These are phyloP conservation scores for Oidiodendron maius DNA, from an alignment of 495 filamentous ascomycete genomes.

Conservation along the genomic window DNA sequence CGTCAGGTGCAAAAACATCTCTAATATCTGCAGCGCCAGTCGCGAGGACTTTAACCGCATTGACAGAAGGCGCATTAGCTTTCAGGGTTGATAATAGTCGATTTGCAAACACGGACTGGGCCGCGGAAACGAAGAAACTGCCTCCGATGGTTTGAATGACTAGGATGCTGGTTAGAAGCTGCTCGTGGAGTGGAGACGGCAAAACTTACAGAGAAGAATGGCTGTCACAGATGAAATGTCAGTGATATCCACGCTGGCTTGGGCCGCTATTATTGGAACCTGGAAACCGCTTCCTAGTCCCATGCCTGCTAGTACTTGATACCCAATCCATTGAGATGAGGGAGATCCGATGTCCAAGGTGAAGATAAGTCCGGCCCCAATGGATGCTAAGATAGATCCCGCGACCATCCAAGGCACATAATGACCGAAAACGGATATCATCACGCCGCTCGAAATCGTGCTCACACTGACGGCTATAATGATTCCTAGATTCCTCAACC, in stretches of 20 bases:
- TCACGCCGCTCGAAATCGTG: too few species aligned
- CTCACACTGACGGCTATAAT: neutral
- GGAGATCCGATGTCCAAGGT: slow-evolving; percentile 12
- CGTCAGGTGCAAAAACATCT: neutral
- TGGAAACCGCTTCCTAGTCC: slow-evolving; percentile 1
- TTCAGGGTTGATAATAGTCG: slow-evolving; percentile 39
- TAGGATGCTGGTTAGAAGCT: neutral
- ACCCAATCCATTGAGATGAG: slow-evolving; percentile 9
- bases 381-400: slow-evolving; percentile 10
- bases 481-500: neutral
- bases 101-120: slow-evolving; percentile 54
- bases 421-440: slow-evolving; percentile 34
- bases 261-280: slow-evolving; percentile 1
- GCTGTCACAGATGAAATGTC: slow-evolving; percentile 6
- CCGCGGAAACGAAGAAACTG: slow-evolving; percentile 55
- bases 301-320: slow-evolving; percentile 1
- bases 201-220: slow-evolving; percentile 6
- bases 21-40: slow-evolving; percentile 36
- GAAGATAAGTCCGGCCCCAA: slow-evolving; percentile 26
- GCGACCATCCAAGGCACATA: slow-evolving; percentile 26
- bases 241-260: neutral
- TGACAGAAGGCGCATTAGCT: neutral
- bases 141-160: slow-evolving; percentile 37
- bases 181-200: neutral
- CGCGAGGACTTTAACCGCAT: slow-evolving; percentile 31